Evolutionary conservation across 1,139 yeast genomes (phyloP).

Genomic region (Barnettozyma hawaiiensis): DNA sequence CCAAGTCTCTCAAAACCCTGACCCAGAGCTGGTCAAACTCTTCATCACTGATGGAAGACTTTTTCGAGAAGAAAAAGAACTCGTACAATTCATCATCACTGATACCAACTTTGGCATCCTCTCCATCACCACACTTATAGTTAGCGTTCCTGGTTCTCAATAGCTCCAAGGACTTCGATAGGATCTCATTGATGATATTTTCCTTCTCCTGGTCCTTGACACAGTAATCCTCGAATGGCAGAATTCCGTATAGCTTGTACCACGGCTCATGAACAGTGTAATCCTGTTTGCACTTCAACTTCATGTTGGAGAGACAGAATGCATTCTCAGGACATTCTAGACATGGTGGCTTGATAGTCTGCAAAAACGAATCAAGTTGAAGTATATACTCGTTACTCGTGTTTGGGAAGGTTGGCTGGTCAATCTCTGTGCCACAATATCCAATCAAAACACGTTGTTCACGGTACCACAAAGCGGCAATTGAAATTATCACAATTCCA

Average conservation of each 20-base stretch:
- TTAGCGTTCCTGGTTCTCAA: conserved; percentile 67
- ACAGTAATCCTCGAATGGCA: conserved; percentile 63
- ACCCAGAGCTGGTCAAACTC: conserved; percentile 83
- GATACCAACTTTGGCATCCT: conserved; percentile 47
- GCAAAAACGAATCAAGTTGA: conserved; percentile 17
- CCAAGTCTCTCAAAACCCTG: conserved; percentile 57
- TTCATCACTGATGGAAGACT: conserved; percentile 52
- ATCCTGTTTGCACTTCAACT: conserved; percentile 65
- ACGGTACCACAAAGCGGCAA: conserved; percentile 50
- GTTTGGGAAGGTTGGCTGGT: conserved; percentile 28
- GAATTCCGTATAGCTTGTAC: conserved; percentile 46
- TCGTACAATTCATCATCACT: conserved; percentile 50
- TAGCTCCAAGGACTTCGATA: conserved; percentile 60
- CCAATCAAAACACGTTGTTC: conserved; percentile 57
- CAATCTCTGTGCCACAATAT: conserved; percentile 59
- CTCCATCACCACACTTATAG: conserved; percentile 55
- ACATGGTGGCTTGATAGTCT: conserved; percentile 52
- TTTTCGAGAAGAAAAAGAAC: conserved; percentile 48
- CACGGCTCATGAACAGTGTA: conserved; percentile 53
- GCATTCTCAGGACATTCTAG: conserved; percentile 79
- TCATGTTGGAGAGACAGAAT: conserved; percentile 55
- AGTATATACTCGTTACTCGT: conserved; percentile 19
- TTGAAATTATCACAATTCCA: conserved; percentile 19
- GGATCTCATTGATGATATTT: conserved; percentile 60
- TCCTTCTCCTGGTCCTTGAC: conserved; percentile 73